Conservation (phyloP, 1,139 yeast species). For the Yamadazyma diospyri region DNA sequence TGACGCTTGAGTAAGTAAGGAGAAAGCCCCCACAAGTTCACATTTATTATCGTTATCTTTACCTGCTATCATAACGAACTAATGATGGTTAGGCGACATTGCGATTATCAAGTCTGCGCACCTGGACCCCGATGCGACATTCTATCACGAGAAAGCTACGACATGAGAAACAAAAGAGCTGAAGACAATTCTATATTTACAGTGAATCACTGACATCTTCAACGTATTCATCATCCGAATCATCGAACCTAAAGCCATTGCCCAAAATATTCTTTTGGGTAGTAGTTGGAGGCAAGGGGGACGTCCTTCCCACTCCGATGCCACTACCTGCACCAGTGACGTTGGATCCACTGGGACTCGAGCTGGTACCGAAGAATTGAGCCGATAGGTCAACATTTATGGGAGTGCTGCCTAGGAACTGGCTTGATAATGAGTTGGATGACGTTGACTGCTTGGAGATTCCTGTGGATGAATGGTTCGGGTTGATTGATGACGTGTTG, state of each 20-base stretch:
- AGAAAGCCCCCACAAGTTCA: constrained; percentile 69
- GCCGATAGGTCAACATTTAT: constrained; percentile 17
- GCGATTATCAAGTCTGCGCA: no score
- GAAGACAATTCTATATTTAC: constrained; percentile 4
- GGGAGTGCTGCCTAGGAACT: constrained; percentile 27
- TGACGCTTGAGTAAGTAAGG: constrained; percentile 58
- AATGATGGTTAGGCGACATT: constrained; percentile 1
- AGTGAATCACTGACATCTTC: constrained; percentile 7
- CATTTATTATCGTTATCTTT: constrained; percentile 35
- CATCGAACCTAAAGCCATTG: constrained; percentile 28
- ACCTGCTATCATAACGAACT: not conserved
- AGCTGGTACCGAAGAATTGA: constrained; percentile 12
- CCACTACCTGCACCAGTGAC: not conserved
- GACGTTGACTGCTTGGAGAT: constrained; percentile 41
- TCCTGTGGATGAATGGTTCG: constrained; percentile 33
- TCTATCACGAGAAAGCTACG: not conserved
- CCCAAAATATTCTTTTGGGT: constrained; percentile 46
- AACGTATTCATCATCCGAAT: constrained; percentile 18
- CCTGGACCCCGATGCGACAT: not conserved
- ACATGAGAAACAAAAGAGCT: not conserved
- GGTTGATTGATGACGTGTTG: constrained; percentile 29
- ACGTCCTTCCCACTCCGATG: constrained; percentile 20
- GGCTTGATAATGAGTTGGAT: constrained; percentile 34
- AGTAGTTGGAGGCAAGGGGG: constrained; percentile 46
- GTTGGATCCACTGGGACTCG: constrained; percentile 2